Base-by-base conservation (phyloP, 1,284 basidiomycete species). In the Cystobasidiaceae sp. region DNA sequence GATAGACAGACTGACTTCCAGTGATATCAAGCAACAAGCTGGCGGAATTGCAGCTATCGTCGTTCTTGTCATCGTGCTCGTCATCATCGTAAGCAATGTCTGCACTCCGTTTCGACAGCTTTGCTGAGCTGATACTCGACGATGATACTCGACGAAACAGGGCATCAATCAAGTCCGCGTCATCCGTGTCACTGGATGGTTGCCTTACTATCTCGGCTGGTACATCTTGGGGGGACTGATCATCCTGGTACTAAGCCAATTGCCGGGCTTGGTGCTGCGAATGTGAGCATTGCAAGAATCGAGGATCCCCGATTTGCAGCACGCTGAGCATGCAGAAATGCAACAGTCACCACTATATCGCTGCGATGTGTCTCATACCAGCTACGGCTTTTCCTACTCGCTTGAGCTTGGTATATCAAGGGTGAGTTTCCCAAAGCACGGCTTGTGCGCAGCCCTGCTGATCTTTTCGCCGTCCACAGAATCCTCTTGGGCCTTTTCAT, bases 361-460 rank as follows among this genome's bases (percentile, higher is more conserved):
- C 88, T 50, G 84, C 86, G 0, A 86, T 92, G 74, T 81, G 82
- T 7, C 79, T 92, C 63, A 81, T 92, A 37, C 88, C 89, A 23
- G 85, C 84, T 2, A 89, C 87, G 11, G 89, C 83, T 1, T 90
- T 90, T 73, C 87, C 88, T 0, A 93, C 89, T 19, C 81, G 89
- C 37, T 78, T 87, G 25, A 89, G 86, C 5, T 85, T 87, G 0
- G 81, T 90, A 46, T 87, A 87, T 74, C 87, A 90, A 76, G 88
- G 86, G 0, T 86, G 19, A 32, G 46, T 25, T 1, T 5, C 23
- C 7, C 21, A 8, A 27, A 6, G 49, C 17, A 11, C 49, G 25
- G 11, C n/a, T n/a, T n/a, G n/a, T n/a, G n/a, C n/a, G n/a, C n/a
- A n/a, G n/a, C n/a, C n/a, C n/a, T n/a, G n/a, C n/a, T n/a, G n/a